Conservation (phyloP, 1,284 basidiomycete genomes). For the Naganishia liquefaciens region DNA sequence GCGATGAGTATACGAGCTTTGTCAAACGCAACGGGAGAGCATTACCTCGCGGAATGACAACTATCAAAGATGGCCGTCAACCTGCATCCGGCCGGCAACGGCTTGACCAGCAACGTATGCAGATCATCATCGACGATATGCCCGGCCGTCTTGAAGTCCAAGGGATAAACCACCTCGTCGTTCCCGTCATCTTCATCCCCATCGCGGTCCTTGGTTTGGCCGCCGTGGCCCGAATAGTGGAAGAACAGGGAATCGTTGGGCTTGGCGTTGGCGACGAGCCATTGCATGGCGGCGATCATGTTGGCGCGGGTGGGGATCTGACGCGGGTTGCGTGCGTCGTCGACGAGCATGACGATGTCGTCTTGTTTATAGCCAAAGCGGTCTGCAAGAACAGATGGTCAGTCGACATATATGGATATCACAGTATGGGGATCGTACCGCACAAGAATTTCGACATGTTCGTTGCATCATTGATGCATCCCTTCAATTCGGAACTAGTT, state of each 20-base stretch:
- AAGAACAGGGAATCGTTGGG: constrained; percentile 89
- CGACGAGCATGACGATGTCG: constrained; percentile 86
- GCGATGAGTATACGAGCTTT: not conserved
- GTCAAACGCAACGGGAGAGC: not conserved
- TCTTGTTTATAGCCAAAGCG: constrained; percentile 70
- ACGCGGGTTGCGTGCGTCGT: constrained; percentile 66
- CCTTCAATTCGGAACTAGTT: constrained; percentile 51
- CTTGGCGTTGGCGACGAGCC: constrained; percentile 75
- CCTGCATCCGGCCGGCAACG: constrained; percentile 79
- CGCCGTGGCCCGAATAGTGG: constrained; percentile 78
- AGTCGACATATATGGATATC: not conserved
- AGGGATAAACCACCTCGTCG: constrained; percentile 69
- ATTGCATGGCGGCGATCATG: constrained; percentile 83
- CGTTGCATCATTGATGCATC: constrained; percentile 85
- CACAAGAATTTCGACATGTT: constrained; percentile 74
- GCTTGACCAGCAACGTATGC: constrained; percentile 60
- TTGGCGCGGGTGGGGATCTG: constrained; percentile 74
- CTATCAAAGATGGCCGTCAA: constrained; percentile 84
- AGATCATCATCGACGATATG: constrained; percentile 71
- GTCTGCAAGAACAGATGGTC: constrained; percentile 49
- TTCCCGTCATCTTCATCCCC: constrained; percentile 61
- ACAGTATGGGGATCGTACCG: constrained; percentile 52
- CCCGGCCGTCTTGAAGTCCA: constrained; percentile 70
- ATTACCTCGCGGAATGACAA: constrained; percentile 49
- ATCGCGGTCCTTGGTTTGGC: constrained; percentile 69